These are phyloP conservation scores for Ophiostoma sp. DNA, from an alignment of 2,329 filamentous ascomycete genomes.

Conservation along the genomic window DNA sequence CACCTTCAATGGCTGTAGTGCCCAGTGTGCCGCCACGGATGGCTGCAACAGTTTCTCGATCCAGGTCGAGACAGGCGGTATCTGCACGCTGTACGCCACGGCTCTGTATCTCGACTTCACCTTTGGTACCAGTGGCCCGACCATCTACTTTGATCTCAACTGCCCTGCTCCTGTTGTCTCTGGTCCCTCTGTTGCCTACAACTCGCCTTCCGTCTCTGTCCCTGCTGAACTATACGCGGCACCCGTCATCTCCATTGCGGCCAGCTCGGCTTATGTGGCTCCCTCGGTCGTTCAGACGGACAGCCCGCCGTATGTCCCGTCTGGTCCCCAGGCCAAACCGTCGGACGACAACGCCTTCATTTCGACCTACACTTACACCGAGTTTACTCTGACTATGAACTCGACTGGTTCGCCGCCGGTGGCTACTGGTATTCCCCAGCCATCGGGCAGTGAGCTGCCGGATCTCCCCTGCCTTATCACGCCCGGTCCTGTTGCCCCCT, in stretches of 20 bases:
- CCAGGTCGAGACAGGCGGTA: constrained; percentile 15
- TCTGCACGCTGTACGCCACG: constrained; percentile 13
- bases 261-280: not conserved
- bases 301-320: not conserved
- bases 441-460: constrained; percentile 20
- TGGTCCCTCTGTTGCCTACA: constrained; percentile 8
- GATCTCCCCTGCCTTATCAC: constrained; percentile 22
- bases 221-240: not conserved
- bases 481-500: constrained; percentile 7
- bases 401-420: constrained; percentile 17
- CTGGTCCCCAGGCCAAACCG: not conserved
- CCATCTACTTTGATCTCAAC: constrained; percentile 14
- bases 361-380: constrained; percentile 19
- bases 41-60: constrained; percentile 20
- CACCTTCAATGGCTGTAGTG: constrained; percentile 20
- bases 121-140: constrained; percentile 11
- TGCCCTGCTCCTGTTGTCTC: constrained; percentile 21
- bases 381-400: constrained; percentile 17
- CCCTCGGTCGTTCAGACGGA: not conserved
- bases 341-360: constrained; percentile 21
- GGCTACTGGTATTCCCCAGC: constrained; percentile 19
- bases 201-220: not conserved
- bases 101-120: constrained; percentile 9
- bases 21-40: not conserved
- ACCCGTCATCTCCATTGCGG: not conserved